Base-by-base conservation (phyloP, 768 basidiomycete species). In the Chlorophyllum brunneum region DNA sequence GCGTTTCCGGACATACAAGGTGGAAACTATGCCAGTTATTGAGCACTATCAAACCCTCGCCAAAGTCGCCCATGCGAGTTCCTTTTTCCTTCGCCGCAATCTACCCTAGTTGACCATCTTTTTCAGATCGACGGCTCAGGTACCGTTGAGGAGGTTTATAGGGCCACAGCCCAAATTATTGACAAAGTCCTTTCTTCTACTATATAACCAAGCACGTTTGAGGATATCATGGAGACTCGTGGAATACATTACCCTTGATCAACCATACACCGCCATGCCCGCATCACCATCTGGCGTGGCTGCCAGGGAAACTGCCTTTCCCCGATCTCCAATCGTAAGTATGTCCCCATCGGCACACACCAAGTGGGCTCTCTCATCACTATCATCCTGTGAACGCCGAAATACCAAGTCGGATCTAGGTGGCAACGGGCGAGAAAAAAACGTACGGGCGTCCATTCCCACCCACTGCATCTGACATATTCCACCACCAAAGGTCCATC, bases 1-100 rank as follows among this genome's bases (percentile, higher is more conserved):
- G 70, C 88, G 97, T n/a, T 98, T 98, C 75, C 74, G 73, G 27
- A 95, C 93, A 1, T 95, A 98, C 70, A 76, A 86, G 54, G 81
- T 84, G 43, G 85, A 90, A 49, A 90, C 87, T 5, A 92, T 92
- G 88, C 95, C 97, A 5, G 95, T 99, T 45, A 91, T 99, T 51
- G 73, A 92, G 40, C 78, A 94, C 67, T 95, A 95, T 65, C 67
- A 74, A 46, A 64, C 70, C 40, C 66, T 75, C 43, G 74, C 70
- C 58, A 94, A 91, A 66, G 89, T 97, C 10, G 82, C 85, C 29
- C 81, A 92, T 76, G 94, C 94, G 59, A 52, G 80, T 58, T 8
- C 46, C 42, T 34, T 31, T 34, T 1, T 11, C 10, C n/a, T 6
- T 13, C 39, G n/a, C 11, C 24, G 45, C 2, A 41, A 55, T 52